phyloP scores from a whole-genome alignment of 306 rosid genomes.

The Gillenia trifoliata region DNA sequence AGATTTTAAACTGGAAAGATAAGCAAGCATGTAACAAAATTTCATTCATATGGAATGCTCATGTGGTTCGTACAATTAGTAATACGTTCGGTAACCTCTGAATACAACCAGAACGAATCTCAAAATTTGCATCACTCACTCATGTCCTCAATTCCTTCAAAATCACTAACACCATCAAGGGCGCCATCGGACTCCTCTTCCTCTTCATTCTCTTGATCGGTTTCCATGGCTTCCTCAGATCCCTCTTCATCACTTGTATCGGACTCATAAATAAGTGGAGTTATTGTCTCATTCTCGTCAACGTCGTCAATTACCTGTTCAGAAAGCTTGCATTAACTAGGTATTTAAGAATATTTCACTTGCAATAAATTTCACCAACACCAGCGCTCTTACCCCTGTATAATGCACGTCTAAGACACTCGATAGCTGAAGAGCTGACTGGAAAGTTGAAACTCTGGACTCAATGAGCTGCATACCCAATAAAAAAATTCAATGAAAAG shows the following conservation, averaged over 20 bases:
- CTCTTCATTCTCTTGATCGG: slow-evolving; percentile 39
- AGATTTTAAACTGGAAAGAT: neutral
- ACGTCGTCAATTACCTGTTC: slow-evolving; percentile 52
- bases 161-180: slow-evolving; percentile 36
- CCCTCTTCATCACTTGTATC: slow-evolving; percentile 57
- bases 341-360: neutral
- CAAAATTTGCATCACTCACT: slow-evolving; percentile 19
- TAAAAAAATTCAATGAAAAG: neutral
- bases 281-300: slow-evolving; percentile 27
- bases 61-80: neutral
- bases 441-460: slow-evolving; percentile 68
- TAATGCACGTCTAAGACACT: slow-evolving; percentile 58
- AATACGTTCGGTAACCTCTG: neutral
- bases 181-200: slow-evolving; percentile 33
- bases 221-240: slow-evolving; percentile 66
- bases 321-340: neutral
- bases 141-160: slow-evolving; percentile 44
- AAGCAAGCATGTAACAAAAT: neutral
- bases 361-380: slow-evolving; percentile 2
- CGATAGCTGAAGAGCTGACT: slow-evolving; percentile 62
- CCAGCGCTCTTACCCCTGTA: slow-evolving; percentile 42
- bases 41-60: slow-evolving; percentile 4
- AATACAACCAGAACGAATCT: neutral
- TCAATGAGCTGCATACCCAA: slow-evolving; percentile 56
- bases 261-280: slow-evolving; percentile 50